phyloP scores from a whole-genome alignment of 371 early-diverging fungal species.

The Capillidium rhysosporum region DNA sequence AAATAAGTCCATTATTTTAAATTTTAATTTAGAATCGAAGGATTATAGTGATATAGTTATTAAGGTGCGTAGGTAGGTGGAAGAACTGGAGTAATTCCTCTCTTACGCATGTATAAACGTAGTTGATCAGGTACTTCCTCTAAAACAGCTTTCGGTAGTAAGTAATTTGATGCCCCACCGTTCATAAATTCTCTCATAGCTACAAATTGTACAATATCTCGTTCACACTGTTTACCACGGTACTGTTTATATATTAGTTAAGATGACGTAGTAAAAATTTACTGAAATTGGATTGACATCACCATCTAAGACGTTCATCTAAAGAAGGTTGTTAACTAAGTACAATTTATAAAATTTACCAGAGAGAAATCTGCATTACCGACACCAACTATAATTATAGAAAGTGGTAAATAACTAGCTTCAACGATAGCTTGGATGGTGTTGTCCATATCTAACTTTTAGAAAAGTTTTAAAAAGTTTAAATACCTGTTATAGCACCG shows the following conservation, averaged over 20 bases:
- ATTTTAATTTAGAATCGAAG: no score
- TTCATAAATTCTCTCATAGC: slow-evolving; percentile 17
- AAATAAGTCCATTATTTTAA: no score
- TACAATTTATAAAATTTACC: background rate
- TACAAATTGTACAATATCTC: slow-evolving; percentile 34
- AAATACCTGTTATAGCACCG: slow-evolving; percentile 20
- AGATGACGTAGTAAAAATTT: background rate
- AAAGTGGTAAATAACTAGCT: slow-evolving; percentile 22
- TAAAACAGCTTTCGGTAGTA: slow-evolving; percentile 16
- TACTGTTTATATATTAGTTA: slow-evolving; percentile 7
- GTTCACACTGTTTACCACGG: slow-evolving; percentile 9
- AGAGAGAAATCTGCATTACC: slow-evolving; percentile 20
- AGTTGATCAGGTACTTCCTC: slow-evolving; percentile 20
- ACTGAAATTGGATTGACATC: slow-evolving; percentile 14
- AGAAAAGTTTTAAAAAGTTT: background rate
- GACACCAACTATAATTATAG: slow-evolving; percentile 35
- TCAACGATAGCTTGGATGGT: slow-evolving; percentile 22
- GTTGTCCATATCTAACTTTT: slow-evolving; percentile 17
- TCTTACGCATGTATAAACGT: background rate
- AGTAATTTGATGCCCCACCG: slow-evolving; percentile 8
- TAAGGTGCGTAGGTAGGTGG: background rate
- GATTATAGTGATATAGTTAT: no score
- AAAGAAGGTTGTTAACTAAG: background rate
- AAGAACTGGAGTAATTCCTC: background rate
- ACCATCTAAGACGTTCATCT: slow-evolving; percentile 23